Conservation (phyloP, 1,284 basidiomycete genomes). For the Rhodotorula sp. region DNA sequence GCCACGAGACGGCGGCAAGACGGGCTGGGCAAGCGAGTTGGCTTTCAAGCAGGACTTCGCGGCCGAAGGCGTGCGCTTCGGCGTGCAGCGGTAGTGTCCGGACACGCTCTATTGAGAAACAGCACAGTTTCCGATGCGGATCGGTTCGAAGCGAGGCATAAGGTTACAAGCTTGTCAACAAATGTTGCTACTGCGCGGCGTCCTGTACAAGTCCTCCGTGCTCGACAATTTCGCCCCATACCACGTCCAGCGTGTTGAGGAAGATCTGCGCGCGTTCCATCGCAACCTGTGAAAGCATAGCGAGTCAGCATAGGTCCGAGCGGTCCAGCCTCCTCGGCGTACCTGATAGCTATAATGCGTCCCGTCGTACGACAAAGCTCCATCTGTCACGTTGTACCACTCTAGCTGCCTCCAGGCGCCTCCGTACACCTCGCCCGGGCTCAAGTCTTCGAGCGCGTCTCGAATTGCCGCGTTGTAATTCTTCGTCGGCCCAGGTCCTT, state of each 20-base stretch:
- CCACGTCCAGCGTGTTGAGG: constrained; percentile 5
- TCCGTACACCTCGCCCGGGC: not conserved
- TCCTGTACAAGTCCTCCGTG: not conserved
- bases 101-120: not conserved
- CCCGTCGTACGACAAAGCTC: constrained; percentile 8
- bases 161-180: too few relatives aligned
- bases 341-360: constrained; percentile 1
- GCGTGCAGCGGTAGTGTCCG: not conserved
- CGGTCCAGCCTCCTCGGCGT: not conserved
- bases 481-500: not conserved
- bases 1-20: constrained; percentile 1
- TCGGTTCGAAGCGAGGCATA: not conserved
- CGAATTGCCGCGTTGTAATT: not conserved
- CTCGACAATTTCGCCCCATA: constrained; percentile 2
- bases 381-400: constrained; percentile 8
- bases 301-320: not conserved
- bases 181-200: not conserved
- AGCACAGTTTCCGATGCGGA: not conserved
- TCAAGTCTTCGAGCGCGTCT: not conserved
- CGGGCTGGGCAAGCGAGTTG: constrained; percentile 36
- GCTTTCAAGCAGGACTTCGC: constrained; percentile 36
- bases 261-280: constrained; percentile 8
- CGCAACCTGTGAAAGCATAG: not conserved
- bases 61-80: constrained; percentile 31
- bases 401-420: constrained; percentile 7